These are phyloP conservation scores for Patellifolia procumbens DNA, from an alignment of 179 eudicot species.

Conservation along the genomic window DNA sequence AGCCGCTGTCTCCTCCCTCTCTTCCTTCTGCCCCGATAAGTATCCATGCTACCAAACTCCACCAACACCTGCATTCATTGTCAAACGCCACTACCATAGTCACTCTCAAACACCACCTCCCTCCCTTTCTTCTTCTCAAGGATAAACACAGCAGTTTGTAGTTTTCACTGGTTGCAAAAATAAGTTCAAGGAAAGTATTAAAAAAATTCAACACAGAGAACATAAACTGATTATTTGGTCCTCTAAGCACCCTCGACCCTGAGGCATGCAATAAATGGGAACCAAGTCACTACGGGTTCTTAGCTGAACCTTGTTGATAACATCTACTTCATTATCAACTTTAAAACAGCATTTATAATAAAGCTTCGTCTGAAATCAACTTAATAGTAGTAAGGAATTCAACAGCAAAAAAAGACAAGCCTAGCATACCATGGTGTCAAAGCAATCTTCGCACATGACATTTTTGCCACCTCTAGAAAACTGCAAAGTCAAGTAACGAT, in stretches of 20 bases:
- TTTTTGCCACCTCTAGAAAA: conserved; percentile 89
- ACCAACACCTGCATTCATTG: too few species aligned
- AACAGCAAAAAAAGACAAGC: conserved; percentile 14
- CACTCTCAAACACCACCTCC: too few species aligned
- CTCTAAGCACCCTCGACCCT: neutral
- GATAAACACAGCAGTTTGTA: too few species aligned
- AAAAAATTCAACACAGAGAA: neutral
- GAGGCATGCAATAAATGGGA: neutral
- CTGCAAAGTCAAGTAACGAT: conserved; percentile 84
- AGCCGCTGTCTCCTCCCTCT: too few species aligned
- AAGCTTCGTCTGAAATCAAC: too few species aligned
- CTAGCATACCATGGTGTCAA: conserved; percentile 83
- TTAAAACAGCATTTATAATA: neutral
- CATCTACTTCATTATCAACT: neutral
- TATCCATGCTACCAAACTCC: too few species aligned
- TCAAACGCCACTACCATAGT: too few species aligned
- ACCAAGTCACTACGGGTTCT: neutral
- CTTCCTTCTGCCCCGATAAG: too few species aligned
- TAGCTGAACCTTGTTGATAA: neutral
- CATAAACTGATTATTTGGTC: neutral
- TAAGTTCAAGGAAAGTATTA: too few species aligned
- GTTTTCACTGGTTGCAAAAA: too few species aligned
- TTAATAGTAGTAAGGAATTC: too few species aligned
- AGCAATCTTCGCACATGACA: conserved; percentile 88
- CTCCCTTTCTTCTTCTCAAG: too few species aligned